Percentiles rank a stretch among this genome's conserved stretches.
Conservation (phyloP, 306 rosid species). For the Trifolium pratense region DNA sequence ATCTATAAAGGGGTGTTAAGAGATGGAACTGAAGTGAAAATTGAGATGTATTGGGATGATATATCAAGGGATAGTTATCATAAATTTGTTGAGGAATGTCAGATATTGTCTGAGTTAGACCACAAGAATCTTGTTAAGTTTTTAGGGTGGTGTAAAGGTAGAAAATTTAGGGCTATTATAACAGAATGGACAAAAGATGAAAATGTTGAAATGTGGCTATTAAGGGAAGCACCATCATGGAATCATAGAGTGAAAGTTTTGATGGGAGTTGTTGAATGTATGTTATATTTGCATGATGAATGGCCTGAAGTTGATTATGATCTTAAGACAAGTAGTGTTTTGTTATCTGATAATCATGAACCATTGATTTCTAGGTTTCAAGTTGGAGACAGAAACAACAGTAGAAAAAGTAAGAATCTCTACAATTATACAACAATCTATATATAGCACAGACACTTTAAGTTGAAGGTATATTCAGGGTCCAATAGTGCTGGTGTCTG, state of each 20-base stretch:
- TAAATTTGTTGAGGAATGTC: constrained; percentile 57
- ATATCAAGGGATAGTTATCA: constrained; percentile 45
- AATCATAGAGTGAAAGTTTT: constrained; percentile 61
- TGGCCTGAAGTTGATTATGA: constrained; percentile 77
- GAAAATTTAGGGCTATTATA: constrained; percentile 58
- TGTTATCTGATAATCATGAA: constrained; percentile 50
- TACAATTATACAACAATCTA: not conserved
- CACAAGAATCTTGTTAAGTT: constrained; percentile 62
- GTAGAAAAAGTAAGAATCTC: constrained; percentile 51
- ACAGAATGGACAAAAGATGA: constrained; percentile 59
- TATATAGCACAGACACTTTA: not conserved
- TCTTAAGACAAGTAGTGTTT: constrained; percentile 57
- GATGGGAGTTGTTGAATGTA: constrained; percentile 61
- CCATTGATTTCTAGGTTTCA: constrained; percentile 74
- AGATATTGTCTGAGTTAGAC: constrained; percentile 50
- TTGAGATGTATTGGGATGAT: constrained; percentile 62
- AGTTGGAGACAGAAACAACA: constrained; percentile 50
- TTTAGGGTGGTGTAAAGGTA: constrained; percentile 69
- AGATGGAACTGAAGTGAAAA: constrained; percentile 61
- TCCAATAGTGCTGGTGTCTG: too few species aligned
- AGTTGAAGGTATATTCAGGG: too few species aligned
- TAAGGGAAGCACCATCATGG: constrained; percentile 55
- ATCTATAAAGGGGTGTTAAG: constrained; percentile 63
- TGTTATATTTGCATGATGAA: constrained; percentile 59
- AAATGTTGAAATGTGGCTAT: constrained; percentile 58